Evolutionary conservation across 768 basidiomycete species (phyloP), one percentile per base, ranked within the genome.

Genomic region (Pleurotus eryngii): DNA sequence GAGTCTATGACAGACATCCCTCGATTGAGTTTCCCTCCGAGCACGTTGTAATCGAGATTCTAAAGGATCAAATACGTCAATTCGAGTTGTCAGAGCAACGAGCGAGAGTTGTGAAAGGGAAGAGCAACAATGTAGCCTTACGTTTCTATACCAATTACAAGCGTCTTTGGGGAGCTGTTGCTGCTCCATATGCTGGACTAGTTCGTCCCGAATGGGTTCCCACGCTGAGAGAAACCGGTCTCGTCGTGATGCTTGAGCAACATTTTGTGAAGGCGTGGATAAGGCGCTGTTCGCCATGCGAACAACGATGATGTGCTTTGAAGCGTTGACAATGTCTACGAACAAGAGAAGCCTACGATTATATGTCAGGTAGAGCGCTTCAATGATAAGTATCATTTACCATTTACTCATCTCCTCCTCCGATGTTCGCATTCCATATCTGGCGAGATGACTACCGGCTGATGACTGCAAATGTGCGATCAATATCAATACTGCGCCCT

Each of bases 1-100:
- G 92, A 90, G 71, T 98, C 95, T 46, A 94, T 87, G 64, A 96
- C 94, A 6, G 92, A 92, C 74, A 97, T 78, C 15, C 95, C 95
- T 37, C 95, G 85, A 74, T 97, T 98, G 55, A 97, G 86, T 73
- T 98, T 98, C 3, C 93, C 94, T 40, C 93, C 90, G 0, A 94
- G 94, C 15, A 92, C 89, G 71, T 97, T 98, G 77, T 93, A 90
- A 62, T 94, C 83, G 56, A 98, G 76, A 69, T 81, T 94, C 92
- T 94, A 63, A 20, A 27, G 27, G 49, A 50, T 27, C 26, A 50
- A 26, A 15, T n/a, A 20, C 4, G 12, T 49, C 27, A 15, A 46
- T 14, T 17, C 27, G 22, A 42, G 11, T 17, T 22, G n/a, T 14
- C n/a, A 38, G 5, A 26, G 24, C 24, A 26, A 26, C 15, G 49